These are phyloP conservation scores for Auricularia heimuer DNA, from an alignment of 768 basidiomycete species.

Conservation along the genomic window DNA sequence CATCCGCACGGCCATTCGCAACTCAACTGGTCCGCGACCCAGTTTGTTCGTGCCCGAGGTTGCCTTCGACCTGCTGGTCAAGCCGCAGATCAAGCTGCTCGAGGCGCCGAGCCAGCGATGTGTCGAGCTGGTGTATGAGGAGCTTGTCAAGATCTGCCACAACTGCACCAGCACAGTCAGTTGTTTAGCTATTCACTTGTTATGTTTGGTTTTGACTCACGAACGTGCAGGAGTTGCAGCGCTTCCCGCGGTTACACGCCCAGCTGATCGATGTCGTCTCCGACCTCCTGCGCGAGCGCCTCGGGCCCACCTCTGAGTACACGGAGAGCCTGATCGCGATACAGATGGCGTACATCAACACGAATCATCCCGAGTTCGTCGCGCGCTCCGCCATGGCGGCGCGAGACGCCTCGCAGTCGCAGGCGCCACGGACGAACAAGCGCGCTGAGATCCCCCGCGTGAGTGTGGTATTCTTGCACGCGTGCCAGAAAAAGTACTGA, in stretches of 20 bases:
- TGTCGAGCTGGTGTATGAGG: slow-evolving; percentile 97
- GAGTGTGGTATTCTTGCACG: slow-evolving; percentile 18
- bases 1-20: slow-evolving; percentile 95
- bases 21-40: slow-evolving; percentile 93
- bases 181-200: slow-evolving; percentile 6
- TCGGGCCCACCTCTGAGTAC: slow-evolving; percentile 96
- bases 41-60: slow-evolving; percentile 95
- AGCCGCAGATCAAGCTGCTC: slow-evolving; percentile 94
- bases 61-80: slow-evolving; percentile 93
- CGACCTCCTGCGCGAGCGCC: slow-evolving; percentile 85
- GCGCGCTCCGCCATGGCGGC: slow-evolving; percentile 61
- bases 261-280: slow-evolving; percentile 96
- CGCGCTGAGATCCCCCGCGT: slow-evolving; percentile 40
- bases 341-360: slow-evolving; percentile 98
- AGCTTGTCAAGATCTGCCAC: slow-evolving; percentile 98
- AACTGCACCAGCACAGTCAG: slow-evolving; percentile 86
- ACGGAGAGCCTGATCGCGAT: slow-evolving; percentile 92
- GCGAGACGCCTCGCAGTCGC: slow-evolving; percentile 12
- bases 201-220: neutral
- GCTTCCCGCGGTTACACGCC: slow-evolving; percentile 88
- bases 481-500: slow-evolving; percentile 4
- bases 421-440: slow-evolving; percentile 33
- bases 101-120: slow-evolving; percentile 92
- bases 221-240: slow-evolving; percentile 69
- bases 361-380: slow-evolving; percentile 94